Percentiles rank a stretch among this genome's conserved stretches.
phyloP scores from a whole-genome alignment of 106 monocot genomes.

The Dioscorea zingiberensis region DNA sequence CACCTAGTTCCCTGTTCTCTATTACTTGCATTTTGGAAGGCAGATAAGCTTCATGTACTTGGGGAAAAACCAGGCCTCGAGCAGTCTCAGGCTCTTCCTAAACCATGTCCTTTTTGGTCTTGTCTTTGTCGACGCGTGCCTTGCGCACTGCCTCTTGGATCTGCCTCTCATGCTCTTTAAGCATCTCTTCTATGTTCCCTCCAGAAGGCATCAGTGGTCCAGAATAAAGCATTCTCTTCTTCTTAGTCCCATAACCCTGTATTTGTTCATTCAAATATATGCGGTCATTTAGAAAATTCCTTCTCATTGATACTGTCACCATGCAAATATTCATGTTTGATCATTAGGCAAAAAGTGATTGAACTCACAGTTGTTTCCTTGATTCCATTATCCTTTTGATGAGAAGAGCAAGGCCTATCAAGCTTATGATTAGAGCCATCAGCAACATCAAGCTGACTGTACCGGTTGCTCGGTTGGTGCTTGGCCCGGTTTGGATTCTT shows the following conservation, averaged over 20 bases:
- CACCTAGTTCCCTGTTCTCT: too few species aligned
- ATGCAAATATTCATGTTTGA: too few species aligned
- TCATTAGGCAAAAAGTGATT: not conserved
- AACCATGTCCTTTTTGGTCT: slow-evolving; percentile 18
- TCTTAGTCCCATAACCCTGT: slow-evolving; percentile 31
- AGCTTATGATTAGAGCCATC: slow-evolving; percentile 11
- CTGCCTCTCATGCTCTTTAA: slow-evolving; percentile 47
- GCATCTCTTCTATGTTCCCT: slow-evolving; percentile 37
- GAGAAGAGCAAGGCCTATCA: slow-evolving; percentile 12
- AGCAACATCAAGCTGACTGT: slow-evolving; percentile 14
- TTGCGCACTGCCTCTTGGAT: slow-evolving; percentile 40
- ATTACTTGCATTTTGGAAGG: too few species aligned
- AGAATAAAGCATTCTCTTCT: slow-evolving; percentile 40
- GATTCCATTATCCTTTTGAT: slow-evolving; percentile 2
- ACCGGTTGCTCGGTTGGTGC: slow-evolving; percentile 4
- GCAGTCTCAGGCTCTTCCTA: not conserved
- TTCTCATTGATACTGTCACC: too few species aligned
- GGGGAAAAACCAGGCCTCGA: too few species aligned
- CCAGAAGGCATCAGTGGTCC: slow-evolving; percentile 39
- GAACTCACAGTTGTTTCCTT: slow-evolving; percentile 14
- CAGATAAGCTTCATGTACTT: too few species aligned
- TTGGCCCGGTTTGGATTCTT: slow-evolving; percentile 21
- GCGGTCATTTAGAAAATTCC: too few species aligned
- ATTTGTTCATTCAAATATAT: not conserved
- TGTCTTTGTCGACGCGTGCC: slow-evolving; percentile 25